phyloP scores from a whole-genome alignment of 371 early-diverging fungal genomes.

The Fennellomyces sp. region DNA sequence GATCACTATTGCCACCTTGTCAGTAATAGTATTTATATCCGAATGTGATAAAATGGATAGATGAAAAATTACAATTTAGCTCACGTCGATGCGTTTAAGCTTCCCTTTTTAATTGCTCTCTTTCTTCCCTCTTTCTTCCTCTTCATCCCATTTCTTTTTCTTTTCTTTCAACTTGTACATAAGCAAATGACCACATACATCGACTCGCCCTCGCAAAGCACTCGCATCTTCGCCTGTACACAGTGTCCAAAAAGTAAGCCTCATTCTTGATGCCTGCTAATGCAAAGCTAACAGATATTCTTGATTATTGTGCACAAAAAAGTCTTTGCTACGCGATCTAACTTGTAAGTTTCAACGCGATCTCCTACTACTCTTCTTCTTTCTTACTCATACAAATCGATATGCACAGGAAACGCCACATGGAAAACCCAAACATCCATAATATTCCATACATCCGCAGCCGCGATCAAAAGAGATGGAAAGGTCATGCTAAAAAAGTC shows the following conservation, averaged over 20 bases:
- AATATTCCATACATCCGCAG: conserved; percentile 52
- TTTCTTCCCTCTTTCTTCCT: conserved; percentile 21
- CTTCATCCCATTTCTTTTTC: conserved; percentile 17
- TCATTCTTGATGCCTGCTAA: neutral
- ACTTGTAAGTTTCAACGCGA: conserved; percentile 32
- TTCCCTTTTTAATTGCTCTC: conserved; percentile 18
- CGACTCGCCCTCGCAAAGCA: conserved; percentile 11
- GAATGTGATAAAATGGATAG: conserved; percentile 36
- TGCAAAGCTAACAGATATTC: conserved; percentile 3
- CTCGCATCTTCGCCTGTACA: conserved; percentile 43
- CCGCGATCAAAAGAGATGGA: conserved; percentile 57
- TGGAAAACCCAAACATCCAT: conserved; percentile 33
- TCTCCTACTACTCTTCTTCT: neutral
- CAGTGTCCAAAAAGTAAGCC: conserved; percentile 52
- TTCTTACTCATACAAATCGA: neutral
- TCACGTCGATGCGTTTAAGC: conserved; percentile 13
- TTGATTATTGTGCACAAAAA: conserved; percentile 5
- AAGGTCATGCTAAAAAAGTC: conserved; percentile 52
- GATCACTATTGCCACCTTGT: conserved; percentile 4
- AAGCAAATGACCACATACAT: conserved; percentile 10
- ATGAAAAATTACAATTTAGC: conserved; percentile 27
- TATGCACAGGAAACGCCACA: conserved; percentile 25
- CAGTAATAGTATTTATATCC: conserved; percentile 3
- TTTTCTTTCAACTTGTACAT: conserved; percentile 12
- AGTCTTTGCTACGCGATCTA: conserved; percentile 56